Base-by-base conservation (phyloP, 2,329 filamentous ascomycete genomes). In the Geosmithia flava region DNA sequence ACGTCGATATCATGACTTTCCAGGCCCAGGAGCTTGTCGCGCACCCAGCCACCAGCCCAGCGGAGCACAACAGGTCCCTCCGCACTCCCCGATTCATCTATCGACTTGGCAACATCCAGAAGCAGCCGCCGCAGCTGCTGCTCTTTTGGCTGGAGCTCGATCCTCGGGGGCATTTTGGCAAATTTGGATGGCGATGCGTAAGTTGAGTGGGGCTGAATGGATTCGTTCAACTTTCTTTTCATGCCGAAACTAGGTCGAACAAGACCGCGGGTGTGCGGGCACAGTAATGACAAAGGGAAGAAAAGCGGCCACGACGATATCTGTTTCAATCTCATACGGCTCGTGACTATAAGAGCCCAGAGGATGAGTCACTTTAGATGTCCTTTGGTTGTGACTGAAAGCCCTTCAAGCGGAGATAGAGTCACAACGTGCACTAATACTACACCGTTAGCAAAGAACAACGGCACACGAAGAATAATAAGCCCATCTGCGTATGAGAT, bases 11-110 rank as follows among this genome's bases (percentile, higher is more conserved):
- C 87, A 59, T 90, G 75, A 58, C 83, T 88, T 50, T 73, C 73
- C 13, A 81, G 72, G 19, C 80, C 79, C 3, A 93, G 75, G 2
- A 93, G 74, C 66, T 87, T 90, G 68, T 94, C 87, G 41, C 87
- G 82, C 11, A 93, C 87, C 87, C 87, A 94, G 23, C 87, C 87
- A 50, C 87, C 87, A 1, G 87, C 87, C 76, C 85, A 91, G 46
- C 87, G 81, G 44, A 93, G 70, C 17, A 82, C 70, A 15, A 83
- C 62, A 19, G 81, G 74, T 53, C 81, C 72, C 15, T 66, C 59
- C 10, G 77, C 59, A 46, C 71, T 58, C 11, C 67, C 65, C 1
- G 68, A 59, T 29, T 63, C 57, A 55, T 85, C 76, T 37, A 67
- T 60, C 57, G 81, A 83, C 11, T 74, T 64, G 20, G 86, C 87